Conservation (phyloP, 371 early-diverging fungal species). For the Encephalitozoon romaleae region DNA sequence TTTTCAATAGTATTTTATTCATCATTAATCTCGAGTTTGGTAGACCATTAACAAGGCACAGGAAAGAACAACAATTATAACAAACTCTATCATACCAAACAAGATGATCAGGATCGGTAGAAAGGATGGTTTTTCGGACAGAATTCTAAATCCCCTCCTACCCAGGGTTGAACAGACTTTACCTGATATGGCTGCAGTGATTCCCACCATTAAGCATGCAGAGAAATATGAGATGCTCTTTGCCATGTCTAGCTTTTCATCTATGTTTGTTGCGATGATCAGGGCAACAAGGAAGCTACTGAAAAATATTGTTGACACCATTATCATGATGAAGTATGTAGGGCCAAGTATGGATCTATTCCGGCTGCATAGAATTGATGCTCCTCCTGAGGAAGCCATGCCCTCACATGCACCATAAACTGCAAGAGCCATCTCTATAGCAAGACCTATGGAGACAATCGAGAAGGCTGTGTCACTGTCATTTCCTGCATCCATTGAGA, state of each 20-base stretch:
- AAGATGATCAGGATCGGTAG: conserved; percentile 12
- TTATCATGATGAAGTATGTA: conserved; percentile 51
- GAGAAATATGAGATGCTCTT: conserved; percentile 5
- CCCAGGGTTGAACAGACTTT: conserved; percentile 20
- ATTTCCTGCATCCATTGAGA: not conserved
- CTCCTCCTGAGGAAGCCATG: conserved; percentile 30
- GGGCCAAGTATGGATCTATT: conserved; percentile 39
- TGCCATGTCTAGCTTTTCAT: not conserved
- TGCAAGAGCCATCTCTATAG: conserved; percentile 17
- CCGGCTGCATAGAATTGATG: conserved; percentile 37
- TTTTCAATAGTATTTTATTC: not conserved
- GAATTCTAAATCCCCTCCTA: conserved; percentile 12
- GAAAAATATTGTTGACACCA: conserved; percentile 52
- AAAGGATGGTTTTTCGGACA: conserved; percentile 20
- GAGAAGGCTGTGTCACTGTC: conserved; percentile 11
- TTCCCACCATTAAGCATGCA: conserved; percentile 26
- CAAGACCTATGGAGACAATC: conserved; percentile 26
- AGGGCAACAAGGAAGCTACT: conserved; percentile 50
- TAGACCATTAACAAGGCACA: conserved; percentile 11
- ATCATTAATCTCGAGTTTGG: not conserved
- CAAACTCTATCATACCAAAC: conserved; percentile 20
- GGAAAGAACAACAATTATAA: conserved; percentile 28
- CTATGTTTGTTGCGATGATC: conserved; percentile 25
- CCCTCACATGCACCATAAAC: conserved; percentile 51
- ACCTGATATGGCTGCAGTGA: conserved; percentile 14